Base-by-base conservation (phyloP, 176 grass and related monocot genomes). In the Oryza glaberrima region DNA sequence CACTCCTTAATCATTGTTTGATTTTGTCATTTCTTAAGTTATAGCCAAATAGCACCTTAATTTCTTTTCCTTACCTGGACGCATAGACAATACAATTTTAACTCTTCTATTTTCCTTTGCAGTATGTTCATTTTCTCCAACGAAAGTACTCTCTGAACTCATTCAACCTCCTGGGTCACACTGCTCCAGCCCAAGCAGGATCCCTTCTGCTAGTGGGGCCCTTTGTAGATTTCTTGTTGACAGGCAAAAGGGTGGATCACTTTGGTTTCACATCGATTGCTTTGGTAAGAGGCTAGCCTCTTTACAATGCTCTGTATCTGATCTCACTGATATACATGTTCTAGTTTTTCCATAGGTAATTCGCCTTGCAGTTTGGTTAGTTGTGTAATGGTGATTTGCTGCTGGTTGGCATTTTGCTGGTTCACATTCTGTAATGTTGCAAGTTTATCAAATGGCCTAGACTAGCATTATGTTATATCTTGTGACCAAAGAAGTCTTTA, bases 71-170 rank as follows among this genome's bases (percentile, higher is more conserved):
- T 72, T 72, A 20, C 7, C 54, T 58, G 1, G 54, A 58, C n/a
- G 17, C 13, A 52, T 52, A 2, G 49, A 52, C 15, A 5, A 15
- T 7, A 22, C 10, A 28, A 34, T 77, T 83, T 70, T 81, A 47
- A 79, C 75, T 60, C 23, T 78, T 76, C 25, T 89, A 71, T 68
- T 74, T 66, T 83, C 41, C 28, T 67, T 72, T 88, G 85, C 75
- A 97, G 94, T 94, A 92, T 65, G 77, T 97, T 65, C 92, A 97
- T 82, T 94, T 88, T 70, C 94, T 97, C 65, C 94, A 92, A 76
- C 65, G 76, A 72, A 97, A 94, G 81, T 88, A 97, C 80, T 75
- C 92, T 28, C 80, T 94, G 43, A 92, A 90, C 85, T 97, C 92
- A 28, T 97, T 94, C 87, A 97, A 92, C 79, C 92, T 97, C 51